Conservation (phyloP, 2,329 filamentous ascomycete species). For the Talaromyces marneffei region DNA sequence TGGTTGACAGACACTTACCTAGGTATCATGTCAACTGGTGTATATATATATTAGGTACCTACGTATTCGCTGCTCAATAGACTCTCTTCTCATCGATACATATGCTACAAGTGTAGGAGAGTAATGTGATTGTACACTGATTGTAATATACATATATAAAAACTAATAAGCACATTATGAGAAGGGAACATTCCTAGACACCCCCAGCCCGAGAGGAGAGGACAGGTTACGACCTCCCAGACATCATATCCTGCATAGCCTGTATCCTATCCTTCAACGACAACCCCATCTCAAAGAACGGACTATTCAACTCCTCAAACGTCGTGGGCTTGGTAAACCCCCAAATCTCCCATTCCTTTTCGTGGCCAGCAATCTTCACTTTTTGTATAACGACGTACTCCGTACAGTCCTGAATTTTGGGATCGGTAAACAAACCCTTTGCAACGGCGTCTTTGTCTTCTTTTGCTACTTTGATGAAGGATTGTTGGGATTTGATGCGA, state of each 20-base stretch:
- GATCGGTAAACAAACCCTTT: conserved; percentile 5
- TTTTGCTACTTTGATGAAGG: background rate
- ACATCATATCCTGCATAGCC: conserved; percentile 9
- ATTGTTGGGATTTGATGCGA: conserved; percentile 29
- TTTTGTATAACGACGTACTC: conserved; percentile 51
- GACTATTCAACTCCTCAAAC: conserved; percentile 32
- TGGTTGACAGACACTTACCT: background rate
- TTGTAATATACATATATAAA: background rate
- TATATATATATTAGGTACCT: background rate
- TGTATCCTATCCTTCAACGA: conserved; percentile 30
- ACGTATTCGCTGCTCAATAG: background rate
- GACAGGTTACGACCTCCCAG: conserved; percentile 3
- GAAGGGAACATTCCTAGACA: background rate
- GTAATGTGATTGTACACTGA: background rate
- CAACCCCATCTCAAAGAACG: conserved; percentile 32
- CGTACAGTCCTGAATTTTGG: conserved; percentile 38
- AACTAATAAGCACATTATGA: background rate
- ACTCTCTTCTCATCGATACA: background rate
- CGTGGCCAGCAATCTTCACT: conserved; percentile 36
- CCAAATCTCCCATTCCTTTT: conserved; percentile 47
- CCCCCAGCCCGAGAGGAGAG: background rate
- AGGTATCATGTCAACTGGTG: too few species aligned
- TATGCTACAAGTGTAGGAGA: background rate
- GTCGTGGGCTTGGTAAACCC: conserved; percentile 42
- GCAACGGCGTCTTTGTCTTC: background rate